Evolutionary conservation across 768 basidiomycete species (phyloP).

Genomic region (Boletus sp.): DNA sequence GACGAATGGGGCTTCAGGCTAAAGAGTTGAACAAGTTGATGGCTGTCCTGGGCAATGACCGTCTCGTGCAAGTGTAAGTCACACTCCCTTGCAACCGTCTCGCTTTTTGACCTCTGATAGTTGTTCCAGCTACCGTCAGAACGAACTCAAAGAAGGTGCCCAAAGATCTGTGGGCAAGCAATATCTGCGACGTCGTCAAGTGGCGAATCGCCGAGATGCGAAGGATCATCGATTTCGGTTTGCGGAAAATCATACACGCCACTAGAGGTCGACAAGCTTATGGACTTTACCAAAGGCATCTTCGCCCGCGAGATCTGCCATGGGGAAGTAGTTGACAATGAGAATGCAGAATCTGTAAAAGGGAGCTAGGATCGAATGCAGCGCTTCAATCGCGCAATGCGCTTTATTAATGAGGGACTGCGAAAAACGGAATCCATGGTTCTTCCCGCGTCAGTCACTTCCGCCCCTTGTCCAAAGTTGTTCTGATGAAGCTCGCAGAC

Average conservation of each 20-base stretch:
- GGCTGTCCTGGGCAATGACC: conserved; percentile 74
- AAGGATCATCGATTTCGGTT: conserved; percentile 79
- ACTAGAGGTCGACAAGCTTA: conserved; percentile 79
- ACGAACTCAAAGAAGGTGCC: conserved; percentile 87
- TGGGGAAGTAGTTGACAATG: conserved; percentile 86
- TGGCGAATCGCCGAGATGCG: conserved; percentile 96
- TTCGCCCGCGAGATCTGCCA: conserved; percentile 88
- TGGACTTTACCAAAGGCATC: conserved; percentile 62
- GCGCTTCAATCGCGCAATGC: conserved; percentile 88
- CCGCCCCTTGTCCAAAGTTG: neutral
- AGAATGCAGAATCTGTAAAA: conserved; percentile 78
- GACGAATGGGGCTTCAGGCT: conserved; percentile 81
- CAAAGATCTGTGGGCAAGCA: conserved; percentile 83
- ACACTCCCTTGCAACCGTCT: neutral
- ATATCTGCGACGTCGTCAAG: conserved; percentile 97
- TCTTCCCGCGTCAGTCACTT: conserved; percentile 65
- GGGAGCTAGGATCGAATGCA: conserved; percentile 96
- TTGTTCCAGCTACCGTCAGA: conserved; percentile 71
- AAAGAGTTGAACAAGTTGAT: conserved; percentile 91
- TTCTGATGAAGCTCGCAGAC: conserved; percentile 38
- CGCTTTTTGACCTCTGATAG: neutral
- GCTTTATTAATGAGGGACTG: conserved; percentile 81
- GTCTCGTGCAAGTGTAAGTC: conserved; percentile 73
- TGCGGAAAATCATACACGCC: conserved; percentile 80
- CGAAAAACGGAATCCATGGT: conserved; percentile 87